These are phyloP conservation scores for Trichosporon sp. DNA, from an alignment of 1,284 basidiomycete genomes.

Conservation along the genomic window DNA sequence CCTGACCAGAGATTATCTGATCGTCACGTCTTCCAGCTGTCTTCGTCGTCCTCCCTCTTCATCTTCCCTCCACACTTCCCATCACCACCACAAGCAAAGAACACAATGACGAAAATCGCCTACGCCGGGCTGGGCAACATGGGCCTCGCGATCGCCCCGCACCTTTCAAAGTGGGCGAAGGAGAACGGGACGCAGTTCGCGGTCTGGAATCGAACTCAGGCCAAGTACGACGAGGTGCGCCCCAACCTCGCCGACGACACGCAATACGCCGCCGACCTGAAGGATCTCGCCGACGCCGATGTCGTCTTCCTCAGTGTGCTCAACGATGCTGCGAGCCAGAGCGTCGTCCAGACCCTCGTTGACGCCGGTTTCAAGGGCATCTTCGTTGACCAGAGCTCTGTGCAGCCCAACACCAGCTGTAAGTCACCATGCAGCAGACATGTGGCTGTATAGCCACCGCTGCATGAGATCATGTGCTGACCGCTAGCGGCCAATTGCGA, in stretches of 20 bases:
- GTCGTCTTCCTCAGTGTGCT: conserved; percentile 29
- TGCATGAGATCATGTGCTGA: too few species aligned
- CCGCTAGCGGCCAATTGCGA: conserved; percentile 25
- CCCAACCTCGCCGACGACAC: conserved; percentile 7
- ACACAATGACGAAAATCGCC: conserved; percentile 21
- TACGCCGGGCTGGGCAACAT: conserved; percentile 40
- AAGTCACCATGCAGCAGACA: conserved; percentile 9
- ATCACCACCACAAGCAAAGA: background rate
- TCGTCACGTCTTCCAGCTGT: background rate
- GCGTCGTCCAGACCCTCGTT: conserved; percentile 24
- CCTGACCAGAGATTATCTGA: background rate
- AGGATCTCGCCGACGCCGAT: conserved; percentile 25
- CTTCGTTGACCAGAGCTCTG: conserved; percentile 34
- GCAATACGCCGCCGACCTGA: conserved; percentile 17
- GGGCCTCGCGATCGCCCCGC: conserved; percentile 30
- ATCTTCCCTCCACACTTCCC: background rate
- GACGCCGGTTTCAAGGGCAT: conserved; percentile 14
- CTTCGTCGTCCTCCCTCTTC: background rate
- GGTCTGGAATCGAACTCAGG: conserved; percentile 35
- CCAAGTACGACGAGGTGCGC: conserved; percentile 30
- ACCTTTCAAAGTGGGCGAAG: conserved; percentile 27
- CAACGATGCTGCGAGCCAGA: conserved; percentile 33
- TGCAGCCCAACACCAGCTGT: conserved; percentile 35
- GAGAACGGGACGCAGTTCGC: conserved; percentile 16
- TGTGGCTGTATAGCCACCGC: too few species aligned